Percentiles rank a stretch among this genome's conserved stretches.
Conservation (phyloP, 2,329 filamentous ascomycete species). For the Fusarium vanettenii region DNA sequence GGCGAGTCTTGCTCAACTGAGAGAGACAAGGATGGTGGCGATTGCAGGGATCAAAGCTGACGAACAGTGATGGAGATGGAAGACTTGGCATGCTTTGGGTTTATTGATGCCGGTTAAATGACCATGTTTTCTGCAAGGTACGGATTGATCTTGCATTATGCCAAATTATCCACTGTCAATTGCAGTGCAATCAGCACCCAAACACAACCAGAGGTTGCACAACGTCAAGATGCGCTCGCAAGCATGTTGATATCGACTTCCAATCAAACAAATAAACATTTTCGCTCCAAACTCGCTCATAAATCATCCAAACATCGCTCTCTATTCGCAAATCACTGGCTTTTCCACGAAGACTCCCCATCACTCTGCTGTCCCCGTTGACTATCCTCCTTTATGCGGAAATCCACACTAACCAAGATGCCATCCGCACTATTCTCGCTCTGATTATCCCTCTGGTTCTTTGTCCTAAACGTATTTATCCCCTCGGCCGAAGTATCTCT, state of each 20-base stretch:
- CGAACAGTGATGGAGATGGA: neutral
- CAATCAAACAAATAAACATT: neutral
- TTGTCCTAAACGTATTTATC: constrained; percentile 34
- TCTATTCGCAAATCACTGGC: neutral
- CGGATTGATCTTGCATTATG: neutral
- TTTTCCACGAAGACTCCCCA: constrained; percentile 4
- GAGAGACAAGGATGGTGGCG: neutral
- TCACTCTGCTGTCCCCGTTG: constrained; percentile 10
- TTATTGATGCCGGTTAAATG: neutral
- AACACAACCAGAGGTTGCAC: neutral
- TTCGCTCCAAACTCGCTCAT: neutral
- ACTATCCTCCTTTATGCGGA: constrained; percentile 47
- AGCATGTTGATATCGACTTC: neutral
- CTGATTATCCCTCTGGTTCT: constrained; percentile 33
- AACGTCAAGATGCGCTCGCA: neutral
- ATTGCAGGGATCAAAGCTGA: neutral
- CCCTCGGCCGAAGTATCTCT: constrained; percentile 41
- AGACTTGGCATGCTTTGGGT: neutral
- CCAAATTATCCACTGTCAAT: neutral
- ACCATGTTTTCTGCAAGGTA: neutral
- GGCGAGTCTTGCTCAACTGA: neutral
- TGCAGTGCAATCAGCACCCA: neutral
- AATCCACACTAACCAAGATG: constrained; percentile 52
- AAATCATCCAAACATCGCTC: neutral
- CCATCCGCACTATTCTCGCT: constrained; percentile 44